Conservation (phyloP, 345 rosid genomes). For the Heritiera littoralis region DNA sequence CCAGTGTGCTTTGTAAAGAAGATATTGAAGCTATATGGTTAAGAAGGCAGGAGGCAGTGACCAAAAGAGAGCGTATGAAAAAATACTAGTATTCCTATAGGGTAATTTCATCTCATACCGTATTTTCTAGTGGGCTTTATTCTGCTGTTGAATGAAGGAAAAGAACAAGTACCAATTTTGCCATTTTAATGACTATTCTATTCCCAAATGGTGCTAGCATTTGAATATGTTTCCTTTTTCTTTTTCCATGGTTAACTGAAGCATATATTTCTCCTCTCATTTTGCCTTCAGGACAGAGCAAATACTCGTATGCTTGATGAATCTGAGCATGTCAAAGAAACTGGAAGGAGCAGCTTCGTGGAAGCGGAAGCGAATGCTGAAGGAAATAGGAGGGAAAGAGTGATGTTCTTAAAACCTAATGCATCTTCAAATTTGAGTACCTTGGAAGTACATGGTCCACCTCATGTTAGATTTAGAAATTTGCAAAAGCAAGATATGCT, state of each 20-base stretch:
- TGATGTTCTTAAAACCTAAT: conserved; percentile 31
- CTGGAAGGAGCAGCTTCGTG: conserved; percentile 32
- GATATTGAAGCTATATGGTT: conserved; percentile 59
- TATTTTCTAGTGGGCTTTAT: background rate
- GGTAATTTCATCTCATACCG: conserved; percentile 37
- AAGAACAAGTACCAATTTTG: background rate
- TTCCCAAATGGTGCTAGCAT: background rate
- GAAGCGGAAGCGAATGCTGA: conserved; percentile 33
- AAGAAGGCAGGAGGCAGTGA: conserved; percentile 59
- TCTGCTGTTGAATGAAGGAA: background rate
- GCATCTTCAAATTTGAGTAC: conserved; percentile 27
- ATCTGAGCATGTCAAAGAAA: conserved; percentile 38
- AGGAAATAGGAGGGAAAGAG: conserved; percentile 25
- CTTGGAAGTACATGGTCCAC: conserved; percentile 27
- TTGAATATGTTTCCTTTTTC: background rate
- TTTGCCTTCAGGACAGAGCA: conserved; percentile 59
- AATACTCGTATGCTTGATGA: conserved; percentile 46
- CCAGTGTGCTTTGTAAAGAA: conserved; percentile 54
- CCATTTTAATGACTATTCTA: background rate
- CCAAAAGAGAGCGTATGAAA: conserved; percentile 72
- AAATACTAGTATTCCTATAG: conserved; percentile 76
- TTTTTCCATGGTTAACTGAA: background rate
- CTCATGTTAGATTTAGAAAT: conserved; percentile 35
- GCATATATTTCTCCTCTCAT: background rate
- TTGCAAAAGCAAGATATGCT: conserved; percentile 37